Conservation (phyloP, 345 rosid genomes). For the Lenwebbia sp. region DNA sequence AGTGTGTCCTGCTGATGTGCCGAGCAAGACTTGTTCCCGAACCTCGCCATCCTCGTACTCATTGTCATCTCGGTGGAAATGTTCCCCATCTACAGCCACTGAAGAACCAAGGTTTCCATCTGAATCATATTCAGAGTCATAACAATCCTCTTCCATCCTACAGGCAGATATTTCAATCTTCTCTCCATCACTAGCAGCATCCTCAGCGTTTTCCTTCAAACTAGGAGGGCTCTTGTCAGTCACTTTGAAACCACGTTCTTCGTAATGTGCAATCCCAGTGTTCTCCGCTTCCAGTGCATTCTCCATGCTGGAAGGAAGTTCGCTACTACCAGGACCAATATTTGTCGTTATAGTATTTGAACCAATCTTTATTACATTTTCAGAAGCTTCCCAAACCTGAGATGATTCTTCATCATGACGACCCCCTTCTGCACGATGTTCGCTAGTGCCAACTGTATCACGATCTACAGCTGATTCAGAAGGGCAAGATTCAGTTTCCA, state of each 20-base stretch:
- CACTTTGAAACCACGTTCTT: slow-evolving; percentile 8
- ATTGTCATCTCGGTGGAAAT: slow-evolving; percentile 23
- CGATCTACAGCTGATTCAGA: slow-evolving; percentile 6
- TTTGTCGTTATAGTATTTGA: slow-evolving; percentile 4
- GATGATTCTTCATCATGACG: neutral
- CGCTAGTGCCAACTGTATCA: neutral
- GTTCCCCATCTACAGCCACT: slow-evolving; percentile 24
- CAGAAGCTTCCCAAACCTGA: slow-evolving; percentile 8
- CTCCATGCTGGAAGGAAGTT: neutral
- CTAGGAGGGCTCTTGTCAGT: slow-evolving; percentile 7
- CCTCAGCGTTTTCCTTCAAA: slow-evolving; percentile 26
- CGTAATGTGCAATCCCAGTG: slow-evolving; percentile 8
- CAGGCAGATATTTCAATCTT: slow-evolving; percentile 43
- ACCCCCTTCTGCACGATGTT: neutral
- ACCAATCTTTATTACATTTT: slow-evolving; percentile 11
- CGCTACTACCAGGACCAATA: slow-evolving; percentile 10
- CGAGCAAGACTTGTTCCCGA: slow-evolving; percentile 21
- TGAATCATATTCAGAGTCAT: slow-evolving; percentile 39
- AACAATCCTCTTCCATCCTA: slow-evolving; percentile 19
- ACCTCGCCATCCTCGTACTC: slow-evolving; percentile 59
- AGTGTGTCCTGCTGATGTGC: slow-evolving; percentile 8
- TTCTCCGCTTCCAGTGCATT: slow-evolving; percentile 7
- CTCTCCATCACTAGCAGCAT: slow-evolving; percentile 40
- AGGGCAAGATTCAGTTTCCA: slow-evolving; percentile 3
- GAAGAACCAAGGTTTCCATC: slow-evolving; percentile 25